Conservation (phyloP, 2,329 filamentous ascomycete genomes). For the Colletotrichum lupini region DNA sequence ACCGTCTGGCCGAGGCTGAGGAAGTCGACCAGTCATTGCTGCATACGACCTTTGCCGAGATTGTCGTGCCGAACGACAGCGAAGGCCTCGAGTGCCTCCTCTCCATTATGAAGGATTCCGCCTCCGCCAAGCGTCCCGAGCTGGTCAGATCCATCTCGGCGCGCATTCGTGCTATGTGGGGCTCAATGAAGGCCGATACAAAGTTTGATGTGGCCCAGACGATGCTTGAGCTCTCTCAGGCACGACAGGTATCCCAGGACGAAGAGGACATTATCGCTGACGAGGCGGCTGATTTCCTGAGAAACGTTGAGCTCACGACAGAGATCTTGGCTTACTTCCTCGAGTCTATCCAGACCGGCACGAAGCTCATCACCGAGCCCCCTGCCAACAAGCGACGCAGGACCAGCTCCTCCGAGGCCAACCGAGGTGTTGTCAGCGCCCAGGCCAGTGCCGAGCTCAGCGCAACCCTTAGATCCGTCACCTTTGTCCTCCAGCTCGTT, state of each 20-base stretch:
- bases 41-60: slow-evolving; percentile 59
- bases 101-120: slow-evolving; percentile 54
- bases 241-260: slow-evolving; percentile 53
- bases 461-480: slow-evolving; percentile 78
- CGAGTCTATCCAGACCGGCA: slow-evolving; percentile 77
- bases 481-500: slow-evolving; percentile 88
- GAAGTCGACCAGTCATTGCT: slow-evolving; percentile 54
- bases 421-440: slow-evolving; percentile 66
- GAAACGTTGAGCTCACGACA: slow-evolving; percentile 78
- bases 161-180: slow-evolving; percentile 79
- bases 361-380: slow-evolving; percentile 76
- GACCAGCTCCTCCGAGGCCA: slow-evolving; percentile 78
- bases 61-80: slow-evolving; percentile 65
- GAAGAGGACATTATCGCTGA: slow-evolving; percentile 56
- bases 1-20: slow-evolving; percentile 52
- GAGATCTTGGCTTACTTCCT: slow-evolving; percentile 79
- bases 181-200: slow-evolving; percentile 72
- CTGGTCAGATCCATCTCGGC: slow-evolving; percentile 75
- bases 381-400: slow-evolving; percentile 83
- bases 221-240: slow-evolving; percentile 71
- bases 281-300: slow-evolving; percentile 78
- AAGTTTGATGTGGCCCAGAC: slow-evolving; percentile 69
- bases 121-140: slow-evolving; percentile 53
- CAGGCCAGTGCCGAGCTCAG: slow-evolving; percentile 74
- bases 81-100: slow-evolving; percentile 64